Conservation (phyloP, 2,329 filamentous ascomycete genomes). For the Pseudocercospora vitis region DNA sequence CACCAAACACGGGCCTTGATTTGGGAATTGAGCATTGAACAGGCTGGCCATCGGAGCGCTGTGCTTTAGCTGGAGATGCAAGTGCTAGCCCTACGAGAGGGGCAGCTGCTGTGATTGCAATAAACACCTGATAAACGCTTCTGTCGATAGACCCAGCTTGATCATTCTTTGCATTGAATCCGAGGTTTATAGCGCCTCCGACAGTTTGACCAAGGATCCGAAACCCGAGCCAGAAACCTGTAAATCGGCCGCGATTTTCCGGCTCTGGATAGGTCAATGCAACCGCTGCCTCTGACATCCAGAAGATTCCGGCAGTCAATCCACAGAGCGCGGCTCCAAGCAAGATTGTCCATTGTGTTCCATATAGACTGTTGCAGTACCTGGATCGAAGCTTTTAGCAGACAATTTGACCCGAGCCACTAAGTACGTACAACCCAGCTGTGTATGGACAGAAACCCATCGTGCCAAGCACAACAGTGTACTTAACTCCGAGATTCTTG, state of each 20-base stretch:
- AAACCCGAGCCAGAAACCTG: constrained; percentile 68
- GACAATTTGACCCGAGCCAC: neutral
- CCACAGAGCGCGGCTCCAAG: constrained; percentile 69
- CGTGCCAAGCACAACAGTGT: constrained; percentile 67
- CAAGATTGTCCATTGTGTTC: constrained; percentile 66
- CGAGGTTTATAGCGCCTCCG: constrained; percentile 69
- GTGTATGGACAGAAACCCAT: constrained; percentile 70
- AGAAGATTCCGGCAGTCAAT: constrained; percentile 71
- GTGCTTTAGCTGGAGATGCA: constrained; percentile 60
- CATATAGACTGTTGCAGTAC: constrained; percentile 70
- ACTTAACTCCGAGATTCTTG: constrained; percentile 67
- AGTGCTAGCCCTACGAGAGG: constrained; percentile 65
- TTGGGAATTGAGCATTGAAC: constrained; percentile 58
- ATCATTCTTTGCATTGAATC: constrained; percentile 59
- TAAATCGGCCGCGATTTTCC: constrained; percentile 61
- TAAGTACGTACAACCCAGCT: constrained; percentile 53
- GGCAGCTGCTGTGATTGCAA: constrained; percentile 64
- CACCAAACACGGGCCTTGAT: constrained; percentile 54
- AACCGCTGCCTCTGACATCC: constrained; percentile 73
- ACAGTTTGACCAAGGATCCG: constrained; percentile 65
- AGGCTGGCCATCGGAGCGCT: constrained; percentile 63
- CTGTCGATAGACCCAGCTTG: constrained; percentile 66
- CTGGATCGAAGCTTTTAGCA: too few relatives aligned
- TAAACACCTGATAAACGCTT: constrained; percentile 67
- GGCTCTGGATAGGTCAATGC: constrained; percentile 71